Evolutionary conservation across 2,329 filamentous ascomycete species (phyloP).

Genomic region (Claviceps digitariae): DNA sequence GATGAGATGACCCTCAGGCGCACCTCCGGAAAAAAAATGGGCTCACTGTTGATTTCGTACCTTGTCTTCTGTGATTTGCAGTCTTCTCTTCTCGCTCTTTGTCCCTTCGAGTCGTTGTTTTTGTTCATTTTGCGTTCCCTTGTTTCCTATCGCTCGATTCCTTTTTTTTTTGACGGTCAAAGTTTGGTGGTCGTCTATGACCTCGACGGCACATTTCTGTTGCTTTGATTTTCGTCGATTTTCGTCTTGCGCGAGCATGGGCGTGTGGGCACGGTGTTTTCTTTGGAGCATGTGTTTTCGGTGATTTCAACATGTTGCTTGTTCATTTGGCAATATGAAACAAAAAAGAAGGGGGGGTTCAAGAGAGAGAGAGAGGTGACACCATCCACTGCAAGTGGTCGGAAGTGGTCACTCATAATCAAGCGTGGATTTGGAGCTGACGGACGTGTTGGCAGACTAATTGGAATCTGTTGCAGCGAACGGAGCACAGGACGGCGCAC

Average conservation of each 20-base stretch:
- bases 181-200: neutral
- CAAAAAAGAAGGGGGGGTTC: no score
- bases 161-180: neutral
- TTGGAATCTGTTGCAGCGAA: slow-evolving; percentile 3
- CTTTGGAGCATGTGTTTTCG: neutral
- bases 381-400: neutral
- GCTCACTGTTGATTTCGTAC: no score
- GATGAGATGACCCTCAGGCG: no score
- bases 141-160: neutral
- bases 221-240: no score
- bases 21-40: no score
- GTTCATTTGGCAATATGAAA: neutral
- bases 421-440: slow-evolving; percentile 3
- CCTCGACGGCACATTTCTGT: no score
- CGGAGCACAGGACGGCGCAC: slow-evolving; percentile 4
- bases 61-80: no score
- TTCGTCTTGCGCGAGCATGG: neutral
- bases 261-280: neutral
- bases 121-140: neutral
- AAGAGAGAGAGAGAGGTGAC: neutral
- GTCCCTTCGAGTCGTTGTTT: neutral
- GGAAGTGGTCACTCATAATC: neutral
- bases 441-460: neutral
- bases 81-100: neutral
- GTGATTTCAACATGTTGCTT: neutral